Evolutionary conservation across 768 basidiomycete genomes (phyloP), one percentile per base, ranked within the genome.

Genomic region (Scleroderma bovista): DNA sequence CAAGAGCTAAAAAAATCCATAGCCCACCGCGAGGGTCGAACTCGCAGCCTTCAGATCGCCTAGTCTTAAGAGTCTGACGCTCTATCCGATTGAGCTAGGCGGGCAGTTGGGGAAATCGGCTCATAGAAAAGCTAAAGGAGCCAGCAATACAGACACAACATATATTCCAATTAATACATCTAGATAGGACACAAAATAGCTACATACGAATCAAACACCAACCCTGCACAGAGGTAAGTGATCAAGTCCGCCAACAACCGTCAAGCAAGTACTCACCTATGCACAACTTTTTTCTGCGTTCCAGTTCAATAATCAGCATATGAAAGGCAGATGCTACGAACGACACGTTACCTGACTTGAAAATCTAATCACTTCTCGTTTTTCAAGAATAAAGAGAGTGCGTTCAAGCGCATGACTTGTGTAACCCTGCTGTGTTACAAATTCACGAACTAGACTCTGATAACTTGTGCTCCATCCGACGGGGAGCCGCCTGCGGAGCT

Each of bases 391-490:
- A 61, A 83, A 96, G 54, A 98, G 69, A 17, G 90, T 92, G 55
- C 93, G 75, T 66, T 99, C 96, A 19, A 98, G 76, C 19, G 94
- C 89, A 68, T 93, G 92, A 54, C 78, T 83, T 33, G 88, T 87
- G 63, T 86, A 96, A 4, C 92, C 90, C 65, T 97, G 93, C 58
- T 91, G 86, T 10, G 81, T 85, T 7, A 96, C 93, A 62, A 98
- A 98, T 70, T 98, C 95, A 53, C 86, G 80, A 32, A 93, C 80
- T 41, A 99, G 75, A 58, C 86, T 89, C 66, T 94, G 89, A 62
- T 98, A 98, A 60, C 92, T 94, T 52, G 94, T 97, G 55, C 86
- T 93, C 93, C 94, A 97, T 3, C 95, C 94, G 42, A 96, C 85
- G 2, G 93, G 93, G 54, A 96, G 71, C 43, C 93, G 74, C 56